Evolutionary conservation across 148 eudicot genomes (phyloP).

Genomic region (Polygonum maritimum): DNA sequence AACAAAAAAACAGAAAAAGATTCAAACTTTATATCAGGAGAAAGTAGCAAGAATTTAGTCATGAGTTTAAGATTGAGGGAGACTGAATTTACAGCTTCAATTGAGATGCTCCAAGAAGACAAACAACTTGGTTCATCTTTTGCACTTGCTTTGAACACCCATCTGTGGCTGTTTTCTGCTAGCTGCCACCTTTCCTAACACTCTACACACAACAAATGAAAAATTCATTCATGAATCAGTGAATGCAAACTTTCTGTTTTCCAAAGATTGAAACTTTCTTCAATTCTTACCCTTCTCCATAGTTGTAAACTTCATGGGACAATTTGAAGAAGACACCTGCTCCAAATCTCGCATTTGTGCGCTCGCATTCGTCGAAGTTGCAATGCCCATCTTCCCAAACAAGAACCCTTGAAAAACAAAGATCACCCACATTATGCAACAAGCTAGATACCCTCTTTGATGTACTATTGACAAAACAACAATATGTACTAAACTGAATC

Average conservation of each 20-base stretch:
- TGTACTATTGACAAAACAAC: background rate
- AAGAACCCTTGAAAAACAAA: slow-evolving; percentile 51
- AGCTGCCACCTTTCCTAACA: slow-evolving; percentile 98
- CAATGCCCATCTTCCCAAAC: slow-evolving; percentile 99
- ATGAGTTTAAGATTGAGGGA: background rate
- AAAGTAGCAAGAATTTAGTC: slow-evolving; percentile 3
- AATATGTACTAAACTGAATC: background rate
- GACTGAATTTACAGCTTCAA: slow-evolving; percentile 52
- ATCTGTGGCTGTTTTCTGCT: slow-evolving; percentile 89
- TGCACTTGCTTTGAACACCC: slow-evolving; percentile 82
- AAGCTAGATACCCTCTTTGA: background rate
- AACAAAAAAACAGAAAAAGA: background rate
- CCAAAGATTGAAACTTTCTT: too few relatives aligned
- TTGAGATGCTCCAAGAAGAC: slow-evolving; percentile 88
- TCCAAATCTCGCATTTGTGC: slow-evolving; percentile 25
- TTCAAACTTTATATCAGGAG: background rate
- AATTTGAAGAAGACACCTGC: slow-evolving; percentile 76
- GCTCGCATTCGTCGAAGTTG: slow-evolving; percentile 66
- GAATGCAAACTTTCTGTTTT: background rate
- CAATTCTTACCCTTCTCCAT: slow-evolving; percentile 81
- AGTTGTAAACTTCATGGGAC: slow-evolving; percentile 99
- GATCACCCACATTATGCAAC: background rate
- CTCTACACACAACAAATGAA: slow-evolving; percentile 24
- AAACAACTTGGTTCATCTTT: slow-evolving; percentile 87
- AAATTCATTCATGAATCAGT: background rate